phyloP scores from a whole-genome alignment of 768 basidiomycete species.

The Termitomyces sp. region DNA sequence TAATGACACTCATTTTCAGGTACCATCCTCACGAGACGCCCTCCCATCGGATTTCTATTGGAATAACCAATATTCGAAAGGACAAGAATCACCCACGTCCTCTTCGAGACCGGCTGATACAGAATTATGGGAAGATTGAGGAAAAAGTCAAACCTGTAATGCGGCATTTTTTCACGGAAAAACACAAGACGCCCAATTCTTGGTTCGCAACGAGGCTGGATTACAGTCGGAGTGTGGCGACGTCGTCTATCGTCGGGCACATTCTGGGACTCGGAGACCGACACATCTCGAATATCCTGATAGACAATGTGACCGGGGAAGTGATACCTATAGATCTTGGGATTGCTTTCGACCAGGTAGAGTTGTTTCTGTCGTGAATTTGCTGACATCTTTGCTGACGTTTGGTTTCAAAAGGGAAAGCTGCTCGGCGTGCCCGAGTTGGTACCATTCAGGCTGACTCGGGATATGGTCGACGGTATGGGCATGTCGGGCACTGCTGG shows the following conservation, averaged over 20 bases:
- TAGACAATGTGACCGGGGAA: constrained; percentile 80
- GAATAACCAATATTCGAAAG: constrained; percentile 27
- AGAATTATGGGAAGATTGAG: constrained; percentile 30
- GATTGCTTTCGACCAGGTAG: constrained; percentile 92
- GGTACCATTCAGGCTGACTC: constrained; percentile 93
- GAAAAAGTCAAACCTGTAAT: constrained; percentile 74
- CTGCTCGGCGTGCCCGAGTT: constrained; percentile 73
- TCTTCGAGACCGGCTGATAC: neutral
- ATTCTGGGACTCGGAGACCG: constrained; percentile 91
- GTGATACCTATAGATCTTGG: constrained; percentile 95
- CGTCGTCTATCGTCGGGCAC: constrained; percentile 91
- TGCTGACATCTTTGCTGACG: neutral
- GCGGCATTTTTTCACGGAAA: constrained; percentile 92
- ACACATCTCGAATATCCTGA: constrained; percentile 86
- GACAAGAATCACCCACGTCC: constrained; percentile 7
- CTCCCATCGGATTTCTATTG: constrained; percentile 24
- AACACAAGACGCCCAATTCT: constrained; percentile 78
- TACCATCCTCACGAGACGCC: constrained; percentile 56
- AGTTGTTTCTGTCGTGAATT: constrained; percentile 5
- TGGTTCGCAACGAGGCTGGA: constrained; percentile 92
- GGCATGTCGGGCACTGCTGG: constrained; percentile 87
- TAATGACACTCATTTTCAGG: constrained; percentile 28
- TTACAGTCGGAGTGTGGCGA: constrained; percentile 90
- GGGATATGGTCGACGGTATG: constrained; percentile 92
- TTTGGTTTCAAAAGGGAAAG: constrained; percentile 62